phyloP scores from a whole-genome alignment of 148 eudicot genomes.

The Diospyros kaki region DNA sequence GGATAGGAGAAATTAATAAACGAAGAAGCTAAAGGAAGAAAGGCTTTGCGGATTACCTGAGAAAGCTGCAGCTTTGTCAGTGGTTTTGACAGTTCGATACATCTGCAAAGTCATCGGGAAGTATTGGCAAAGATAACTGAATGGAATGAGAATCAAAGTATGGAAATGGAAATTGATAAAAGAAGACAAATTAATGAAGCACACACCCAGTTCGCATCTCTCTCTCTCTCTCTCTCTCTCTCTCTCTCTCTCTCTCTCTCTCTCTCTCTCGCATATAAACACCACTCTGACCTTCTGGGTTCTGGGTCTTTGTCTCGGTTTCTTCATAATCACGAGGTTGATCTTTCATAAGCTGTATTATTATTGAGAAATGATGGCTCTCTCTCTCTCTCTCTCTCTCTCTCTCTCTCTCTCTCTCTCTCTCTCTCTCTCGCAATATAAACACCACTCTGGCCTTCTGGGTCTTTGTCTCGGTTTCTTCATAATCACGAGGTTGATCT shows the following conservation, averaged over 20 bases:
- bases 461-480: slow-evolving; percentile 13
- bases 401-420: too few species aligned
- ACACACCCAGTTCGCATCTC: background rate
- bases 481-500: slow-evolving; percentile 49
- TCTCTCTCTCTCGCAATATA: too few species aligned
- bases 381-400: background rate
- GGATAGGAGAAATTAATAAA: background rate
- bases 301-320: slow-evolving; percentile 11
- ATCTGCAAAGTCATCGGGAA: slow-evolving; percentile 33
- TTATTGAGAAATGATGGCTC: slow-evolving; percentile 42
- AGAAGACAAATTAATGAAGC: background rate
- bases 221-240: slow-evolving; percentile 6
- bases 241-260: slow-evolving; percentile 8
- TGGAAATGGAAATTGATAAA: background rate
- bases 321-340: slow-evolving; percentile 45
- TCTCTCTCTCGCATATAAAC: too few species aligned
- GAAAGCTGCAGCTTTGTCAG: slow-evolving; percentile 58
- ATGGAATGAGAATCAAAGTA: background rate
- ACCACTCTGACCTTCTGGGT: background rate
- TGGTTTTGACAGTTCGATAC: slow-evolving; percentile 58
- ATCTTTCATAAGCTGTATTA: slow-evolving; percentile 33
- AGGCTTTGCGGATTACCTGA: slow-evolving; percentile 33
- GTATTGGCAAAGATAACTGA: slow-evolving; percentile 6
- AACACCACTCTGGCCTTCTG: background rate
- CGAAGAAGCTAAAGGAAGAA: background rate